A percentile compares a stretch with the other conserved stretches of the same genome.
Conservation (phyloP, 2,329 filamentous ascomycete genomes). For the Penicillium sp. region DNA sequence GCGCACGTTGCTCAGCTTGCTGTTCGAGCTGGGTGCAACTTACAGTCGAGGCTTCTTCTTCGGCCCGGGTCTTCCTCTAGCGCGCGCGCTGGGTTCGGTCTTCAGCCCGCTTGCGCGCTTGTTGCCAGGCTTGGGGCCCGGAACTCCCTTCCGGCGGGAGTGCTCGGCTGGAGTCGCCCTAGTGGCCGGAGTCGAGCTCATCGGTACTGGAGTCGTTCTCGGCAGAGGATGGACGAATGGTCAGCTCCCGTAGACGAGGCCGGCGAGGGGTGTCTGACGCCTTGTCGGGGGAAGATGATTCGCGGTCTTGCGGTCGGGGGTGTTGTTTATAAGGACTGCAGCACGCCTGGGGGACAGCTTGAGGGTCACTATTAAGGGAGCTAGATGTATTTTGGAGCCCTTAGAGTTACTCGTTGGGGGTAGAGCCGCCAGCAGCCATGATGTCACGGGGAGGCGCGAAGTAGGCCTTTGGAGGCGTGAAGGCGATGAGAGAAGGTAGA, state of each 20-base stretch:
- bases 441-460: conserved; percentile 6
- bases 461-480: conserved; percentile 2
- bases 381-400: conserved; percentile 25
- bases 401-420: conserved; percentile 36
- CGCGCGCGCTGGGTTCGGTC: conserved; percentile 50
- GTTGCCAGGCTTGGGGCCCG: conserved; percentile 61
- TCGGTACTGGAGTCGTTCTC: conserved; percentile 41
- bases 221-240: conserved; percentile 34
- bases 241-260: conserved; percentile 34
- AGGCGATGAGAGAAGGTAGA: conserved; percentile 4
- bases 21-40: conserved; percentile 40
- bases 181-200: conserved; percentile 39
- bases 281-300: conserved; percentile 22
- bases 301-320: conserved; percentile 21
- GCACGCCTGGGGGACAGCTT: conserved; percentile 35
- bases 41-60: conserved; percentile 96
- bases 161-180: conserved; percentile 39
- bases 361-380: conserved; percentile 32
- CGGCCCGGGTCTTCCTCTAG: conserved; percentile 81
- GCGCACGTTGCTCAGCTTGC: too few species aligned
- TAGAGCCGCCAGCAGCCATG: conserved; percentile 22
- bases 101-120: conserved; percentile 49
- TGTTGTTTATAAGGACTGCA: conserved; percentile 34
- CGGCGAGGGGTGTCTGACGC: conserved; percentile 33
- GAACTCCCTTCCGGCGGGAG: conserved; percentile 70